Conservation (phyloP, 805 yeast species). For the Novakomyces olei region DNA sequence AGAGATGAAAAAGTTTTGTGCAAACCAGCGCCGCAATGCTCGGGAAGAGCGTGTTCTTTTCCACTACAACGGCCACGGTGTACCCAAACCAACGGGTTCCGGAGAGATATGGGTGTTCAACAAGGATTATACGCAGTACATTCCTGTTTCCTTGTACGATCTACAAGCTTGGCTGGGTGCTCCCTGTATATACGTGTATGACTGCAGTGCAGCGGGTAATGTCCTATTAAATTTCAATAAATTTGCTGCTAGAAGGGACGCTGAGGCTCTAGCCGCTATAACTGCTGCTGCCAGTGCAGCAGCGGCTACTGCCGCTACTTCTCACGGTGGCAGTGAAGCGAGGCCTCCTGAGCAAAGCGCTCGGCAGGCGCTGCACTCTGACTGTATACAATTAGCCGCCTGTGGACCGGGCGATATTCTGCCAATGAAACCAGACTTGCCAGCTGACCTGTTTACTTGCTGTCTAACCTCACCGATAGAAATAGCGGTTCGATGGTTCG, state of each 20-base stretch:
- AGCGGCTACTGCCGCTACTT: slow-evolving; percentile 28
- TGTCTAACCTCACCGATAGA: slow-evolving; percentile 92
- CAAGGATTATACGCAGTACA: slow-evolving; percentile 89
- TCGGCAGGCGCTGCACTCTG: slow-evolving; percentile 44
- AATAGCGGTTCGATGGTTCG: slow-evolving; percentile 75
- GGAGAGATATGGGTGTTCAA: slow-evolving; percentile 99
- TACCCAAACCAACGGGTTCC: slow-evolving; percentile 84
- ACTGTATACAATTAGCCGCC: slow-evolving; percentile 84
- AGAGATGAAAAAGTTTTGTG: slow-evolving; percentile 78
- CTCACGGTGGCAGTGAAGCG: slow-evolving; percentile 23
- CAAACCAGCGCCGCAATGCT: slow-evolving; percentile 68
- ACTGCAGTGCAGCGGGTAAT: slow-evolving; percentile 86
- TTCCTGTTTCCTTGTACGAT: slow-evolving; percentile 87
- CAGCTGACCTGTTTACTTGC: slow-evolving; percentile 89
- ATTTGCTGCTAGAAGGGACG: slow-evolving; percentile 73
- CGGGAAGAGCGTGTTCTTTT: slow-evolving; percentile 82
- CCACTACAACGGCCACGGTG: slow-evolving; percentile 97
- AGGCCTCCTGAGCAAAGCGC: slow-evolving; percentile 25
- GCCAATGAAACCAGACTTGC: slow-evolving; percentile 84
- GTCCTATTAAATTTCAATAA: slow-evolving; percentile 73
- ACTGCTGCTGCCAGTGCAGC: too few species aligned
- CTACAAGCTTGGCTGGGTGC: slow-evolving; percentile 95
- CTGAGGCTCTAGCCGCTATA: slow-evolving; percentile 34
- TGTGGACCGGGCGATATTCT: slow-evolving; percentile 66
- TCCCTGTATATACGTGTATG: slow-evolving; percentile 85